These are phyloP conservation scores for Coniochaeta sp. DNA, from an alignment of 2,329 filamentous ascomycete genomes.

Conservation along the genomic window DNA sequence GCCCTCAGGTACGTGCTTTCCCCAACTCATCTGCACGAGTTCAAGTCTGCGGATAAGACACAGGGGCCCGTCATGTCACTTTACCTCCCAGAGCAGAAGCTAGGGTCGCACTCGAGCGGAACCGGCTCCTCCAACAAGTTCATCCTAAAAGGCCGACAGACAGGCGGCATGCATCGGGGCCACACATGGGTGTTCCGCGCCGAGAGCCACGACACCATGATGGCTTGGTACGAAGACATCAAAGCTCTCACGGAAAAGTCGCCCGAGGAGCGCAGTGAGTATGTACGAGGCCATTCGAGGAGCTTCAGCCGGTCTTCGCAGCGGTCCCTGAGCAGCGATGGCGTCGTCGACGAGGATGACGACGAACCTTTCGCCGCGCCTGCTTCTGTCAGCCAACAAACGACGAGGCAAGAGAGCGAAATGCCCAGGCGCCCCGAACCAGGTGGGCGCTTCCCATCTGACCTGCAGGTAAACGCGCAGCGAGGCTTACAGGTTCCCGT, in stretches of 20 bases:
- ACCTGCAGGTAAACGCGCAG: slow-evolving; percentile 72
- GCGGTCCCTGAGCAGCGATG: slow-evolving; percentile 64
- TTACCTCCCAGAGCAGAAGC: slow-evolving; percentile 88
- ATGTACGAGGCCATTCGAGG: slow-evolving; percentile 74
- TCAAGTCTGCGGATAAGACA: slow-evolving; percentile 93
- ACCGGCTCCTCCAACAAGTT: slow-evolving; percentile 92
- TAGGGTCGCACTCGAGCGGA: slow-evolving; percentile 81
- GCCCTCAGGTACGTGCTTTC: slow-evolving; percentile 79
- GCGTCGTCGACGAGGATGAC: slow-evolving; percentile 67
- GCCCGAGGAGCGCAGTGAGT: slow-evolving; percentile 80
- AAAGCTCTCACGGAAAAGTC: slow-evolving; percentile 82
- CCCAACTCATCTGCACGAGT: slow-evolving; percentile 94
- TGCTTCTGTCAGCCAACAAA: slow-evolving; percentile 48
- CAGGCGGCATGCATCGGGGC: slow-evolving; percentile 81
- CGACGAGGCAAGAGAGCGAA: slow-evolving; percentile 33
- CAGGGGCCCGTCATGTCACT: slow-evolving; percentile 94
- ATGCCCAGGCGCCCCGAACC: slow-evolving; percentile 67
- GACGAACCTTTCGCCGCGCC: slow-evolving; percentile 54
- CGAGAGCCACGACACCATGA: slow-evolving; percentile 84
- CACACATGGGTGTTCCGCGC: slow-evolving; percentile 68
- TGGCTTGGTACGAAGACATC: slow-evolving; percentile 93
- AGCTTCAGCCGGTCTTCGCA: slow-evolving; percentile 64
- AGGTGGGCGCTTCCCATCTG: slow-evolving; percentile 95
- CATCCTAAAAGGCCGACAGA: slow-evolving; percentile 92
- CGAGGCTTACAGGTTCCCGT: slow-evolving; percentile 74